Evolutionary conservation across 1,284 basidiomycete species (phyloP), one percentile per base, ranked within the genome.

Genomic region (Cutaneotrichosporon mucoides): DNA sequence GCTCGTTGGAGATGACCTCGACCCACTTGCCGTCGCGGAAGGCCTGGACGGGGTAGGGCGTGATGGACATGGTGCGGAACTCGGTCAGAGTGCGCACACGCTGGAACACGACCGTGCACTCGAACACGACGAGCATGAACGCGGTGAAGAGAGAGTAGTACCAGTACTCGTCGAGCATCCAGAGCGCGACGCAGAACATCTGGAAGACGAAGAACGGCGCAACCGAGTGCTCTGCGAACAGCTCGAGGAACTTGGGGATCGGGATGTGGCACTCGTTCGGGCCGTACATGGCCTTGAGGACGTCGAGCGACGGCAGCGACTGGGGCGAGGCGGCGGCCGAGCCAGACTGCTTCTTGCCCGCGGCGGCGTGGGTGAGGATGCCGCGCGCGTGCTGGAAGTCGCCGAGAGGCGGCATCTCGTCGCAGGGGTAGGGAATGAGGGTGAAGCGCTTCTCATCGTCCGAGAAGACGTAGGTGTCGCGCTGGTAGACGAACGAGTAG

Each of bases 111-210:
- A 94, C 92, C 1, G 94, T 97, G 79, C 92, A 96, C 79, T 97
- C 94, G 72, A 97, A 97, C 62, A 95, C 88, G 55, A 97, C 80
- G 52, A 97, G 82, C 94, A 97, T 97, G 84, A 97, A 96, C 38
- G 93, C 83, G 1, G 94, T 97, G 81, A 97, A 97, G 46, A 97
- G 78, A 64, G 88, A 91, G 82, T 95, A 97, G 76, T 95, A 96
- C 92, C 92, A 96, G 77, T 96, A 97, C 76, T 96, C 94, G 73
- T 97, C 94, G 69, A 97, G 79, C 73, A 89, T 92, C 93, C 93
- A 97, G 12, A 97, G 81, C 0, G 90, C 91, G 7, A 96, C 93
- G 65, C 93, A 97, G 79, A 97, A 97, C 44, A 97, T 81, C 79
- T 97, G 92, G 78, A 96, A 95, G 36, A 95, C 91, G 76, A 96